Base-by-base conservation (phyloP, 345 rosid genomes). In the Erysimum cheiranthoides region DNA sequence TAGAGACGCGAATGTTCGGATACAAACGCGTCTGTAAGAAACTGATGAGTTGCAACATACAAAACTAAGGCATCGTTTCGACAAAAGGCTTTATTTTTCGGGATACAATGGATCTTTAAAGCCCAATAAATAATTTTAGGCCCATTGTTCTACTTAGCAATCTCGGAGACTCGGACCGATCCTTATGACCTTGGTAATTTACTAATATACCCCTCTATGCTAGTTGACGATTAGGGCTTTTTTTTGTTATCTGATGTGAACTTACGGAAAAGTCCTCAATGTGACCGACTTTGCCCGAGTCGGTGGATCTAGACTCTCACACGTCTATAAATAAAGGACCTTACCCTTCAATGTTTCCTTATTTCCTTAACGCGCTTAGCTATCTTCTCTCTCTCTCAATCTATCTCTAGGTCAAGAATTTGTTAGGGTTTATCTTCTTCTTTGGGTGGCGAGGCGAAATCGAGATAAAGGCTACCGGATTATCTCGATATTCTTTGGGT, bases 271-370 rank as follows among this genome's bases (percentile, higher is more conserved):
- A 60, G 70, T 21, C 74, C 49, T 21, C 12, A 2, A 14, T 9
- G 36, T 75, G 74, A 70, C 79, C 74, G 73, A 74, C 78, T 74
- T 53, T 14, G 14, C 5, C 62, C 38, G 25, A 74, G 69, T 73
- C 62, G 62, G 76, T 30, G 76, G 69, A 72, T 61, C 76, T 50
- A n/a, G 42, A 8, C 17, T 70, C 47, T 52, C 70, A 30, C 2
- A 8, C 70, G 57, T 73, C 64, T 54, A 31, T 73, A 73, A 73
- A 73, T 53, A 54, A 32, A 5, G 3, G 35, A 52, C 32, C 36
- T 18, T 9, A 40, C 77, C 62, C 62, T 17, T 2, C 0, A 1
- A 0, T 1, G 4, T 28, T 14, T 30, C 0, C 4, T 11, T 8
- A 30, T 5, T 7, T 0, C n/a, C 28, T 0, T 1, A 46, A 13